Conservation (phyloP, 305 asterid species). For the Fraxinus dipetala region DNA sequence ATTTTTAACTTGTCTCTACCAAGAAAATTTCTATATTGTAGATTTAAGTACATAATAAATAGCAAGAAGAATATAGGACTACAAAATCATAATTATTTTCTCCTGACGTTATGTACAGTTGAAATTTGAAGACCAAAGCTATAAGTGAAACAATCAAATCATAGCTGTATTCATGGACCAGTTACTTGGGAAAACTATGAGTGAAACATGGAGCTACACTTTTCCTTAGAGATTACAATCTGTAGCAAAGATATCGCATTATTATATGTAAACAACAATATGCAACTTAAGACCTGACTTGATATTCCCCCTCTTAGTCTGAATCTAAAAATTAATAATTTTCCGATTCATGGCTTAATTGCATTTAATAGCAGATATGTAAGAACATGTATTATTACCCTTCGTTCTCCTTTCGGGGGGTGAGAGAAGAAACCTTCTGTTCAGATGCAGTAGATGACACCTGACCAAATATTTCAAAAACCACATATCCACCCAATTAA, state of each 20-base stretch:
- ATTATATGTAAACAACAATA: not conserved
- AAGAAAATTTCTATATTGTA: not conserved
- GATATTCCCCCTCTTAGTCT: not conserved
- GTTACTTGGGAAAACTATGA: not conserved
- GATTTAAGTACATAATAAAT: not conserved
- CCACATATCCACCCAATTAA: not conserved
- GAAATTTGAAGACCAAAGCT: not conserved
- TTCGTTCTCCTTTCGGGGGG: conserved; percentile 51
- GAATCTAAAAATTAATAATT: not conserved
- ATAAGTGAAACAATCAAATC: not conserved
- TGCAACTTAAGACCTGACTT: not conserved
- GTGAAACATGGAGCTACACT: not conserved
- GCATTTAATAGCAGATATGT: not conserved
- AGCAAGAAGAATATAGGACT: not conserved
- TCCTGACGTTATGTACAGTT: not conserved
- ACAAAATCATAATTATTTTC: not conserved
- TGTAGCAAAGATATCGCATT: not conserved
- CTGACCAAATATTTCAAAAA: conserved; percentile 29
- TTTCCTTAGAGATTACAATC: not conserved
- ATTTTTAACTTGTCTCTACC: not conserved
- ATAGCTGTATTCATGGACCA: not conserved
- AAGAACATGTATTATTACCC: conserved; percentile 42
- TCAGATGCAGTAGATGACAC: conserved; percentile 35
- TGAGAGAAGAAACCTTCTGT: conserved; percentile 43
- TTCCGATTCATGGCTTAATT: not conserved